Conservation (phyloP, 2,329 filamentous ascomycete species). For the Dactylellina cionopaga region DNA sequence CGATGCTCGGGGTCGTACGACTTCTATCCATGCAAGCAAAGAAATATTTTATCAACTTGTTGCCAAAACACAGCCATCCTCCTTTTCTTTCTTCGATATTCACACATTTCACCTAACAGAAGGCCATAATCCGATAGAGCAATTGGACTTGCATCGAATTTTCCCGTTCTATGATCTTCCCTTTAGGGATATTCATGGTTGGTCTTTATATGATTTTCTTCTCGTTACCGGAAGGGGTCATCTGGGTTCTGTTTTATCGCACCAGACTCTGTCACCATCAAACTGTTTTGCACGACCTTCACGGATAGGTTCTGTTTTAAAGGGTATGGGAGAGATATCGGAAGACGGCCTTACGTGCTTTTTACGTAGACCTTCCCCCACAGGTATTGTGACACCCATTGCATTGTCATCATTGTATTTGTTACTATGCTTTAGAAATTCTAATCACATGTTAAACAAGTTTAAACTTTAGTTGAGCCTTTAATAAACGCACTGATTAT, state of each 20-base stretch:
- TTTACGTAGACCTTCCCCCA: no score
- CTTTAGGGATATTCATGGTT: neutral
- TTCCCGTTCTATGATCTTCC: neutral
- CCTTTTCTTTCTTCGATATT: neutral
- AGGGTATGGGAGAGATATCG: neutral
- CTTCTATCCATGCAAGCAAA: neutral
- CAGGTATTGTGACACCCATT: neutral
- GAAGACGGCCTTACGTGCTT: constrained; percentile 4
- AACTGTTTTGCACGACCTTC: neutral
- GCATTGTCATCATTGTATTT: neutral
- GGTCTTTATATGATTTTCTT: neutral
- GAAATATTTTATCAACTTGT: neutral
- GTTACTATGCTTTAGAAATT: neutral
- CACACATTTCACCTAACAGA: neutral
- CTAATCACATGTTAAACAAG: neutral
- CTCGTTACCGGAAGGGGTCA: neutral
- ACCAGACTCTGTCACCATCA: neutral
- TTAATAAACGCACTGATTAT: no score
- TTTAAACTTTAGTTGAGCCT: no score
- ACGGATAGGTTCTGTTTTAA: neutral
- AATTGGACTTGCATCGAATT: neutral
- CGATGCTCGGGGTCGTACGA: neutral
- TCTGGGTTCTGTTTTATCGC: neutral
- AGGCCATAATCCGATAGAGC: neutral
- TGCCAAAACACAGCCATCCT: neutral